Percentiles rank a stretch among this genome's conserved stretches.
phyloP scores from a whole-genome alignment of 768 basidiomycete species.

The Naematelia encephala region DNA sequence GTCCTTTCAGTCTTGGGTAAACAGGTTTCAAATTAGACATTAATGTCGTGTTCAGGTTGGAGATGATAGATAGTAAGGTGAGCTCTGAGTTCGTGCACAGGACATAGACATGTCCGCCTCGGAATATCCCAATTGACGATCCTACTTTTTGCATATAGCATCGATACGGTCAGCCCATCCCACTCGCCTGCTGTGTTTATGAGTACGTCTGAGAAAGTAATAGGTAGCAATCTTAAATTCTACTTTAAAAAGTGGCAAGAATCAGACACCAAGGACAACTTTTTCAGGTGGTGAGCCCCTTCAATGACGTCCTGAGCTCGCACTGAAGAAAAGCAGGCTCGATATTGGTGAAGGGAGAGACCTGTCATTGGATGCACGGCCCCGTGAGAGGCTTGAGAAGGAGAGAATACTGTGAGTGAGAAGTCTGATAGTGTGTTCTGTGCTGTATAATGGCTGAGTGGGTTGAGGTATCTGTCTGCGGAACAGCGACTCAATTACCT shows the following conservation, averaged over 20 bases:
- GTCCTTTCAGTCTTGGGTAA: neutral
- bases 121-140: neutral
- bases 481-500: conserved; percentile 68
- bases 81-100: conserved; percentile 20
- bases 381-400: conserved; percentile 61
- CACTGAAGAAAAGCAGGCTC: conserved; percentile 55
- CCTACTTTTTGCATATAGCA: conserved; percentile 27
- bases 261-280: conserved; percentile 63
- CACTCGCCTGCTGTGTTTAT: neutral
- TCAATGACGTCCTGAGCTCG: neutral
- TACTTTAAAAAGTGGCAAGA: conserved; percentile 63
- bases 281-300: conserved; percentile 55
- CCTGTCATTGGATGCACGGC: conserved; percentile 60
- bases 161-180: conserved; percentile 31
- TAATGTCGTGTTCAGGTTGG: conserved; percentile 19
- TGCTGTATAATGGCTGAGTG: neutral
- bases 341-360: conserved; percentile 62
- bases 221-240: conserved; percentile 46
- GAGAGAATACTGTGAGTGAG: too few relatives aligned
- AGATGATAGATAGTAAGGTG: conserved; percentile 49
- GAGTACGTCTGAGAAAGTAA: neutral
- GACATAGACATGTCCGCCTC: too few relatives aligned
- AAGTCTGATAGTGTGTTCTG: conserved; percentile 19
- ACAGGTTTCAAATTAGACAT: too few relatives aligned
- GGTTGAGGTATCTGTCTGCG: conserved; percentile 61